Evolutionary conservation across 169 alveolate species (phyloP).

Genomic region (Eimeria sp.): DNA sequence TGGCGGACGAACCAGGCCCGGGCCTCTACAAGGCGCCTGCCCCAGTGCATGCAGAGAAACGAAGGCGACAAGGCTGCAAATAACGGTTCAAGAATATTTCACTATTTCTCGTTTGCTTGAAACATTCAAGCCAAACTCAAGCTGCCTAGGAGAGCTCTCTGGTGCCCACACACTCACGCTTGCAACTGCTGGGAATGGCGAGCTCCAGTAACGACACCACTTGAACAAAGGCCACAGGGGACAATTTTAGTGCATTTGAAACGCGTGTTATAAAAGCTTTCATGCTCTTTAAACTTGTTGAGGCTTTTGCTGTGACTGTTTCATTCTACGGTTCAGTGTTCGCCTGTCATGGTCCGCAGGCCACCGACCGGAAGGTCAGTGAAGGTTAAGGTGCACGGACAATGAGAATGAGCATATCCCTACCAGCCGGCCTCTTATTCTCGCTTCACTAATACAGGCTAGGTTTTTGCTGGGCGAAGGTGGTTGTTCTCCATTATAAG

Average conservation of each 20-base stretch:
- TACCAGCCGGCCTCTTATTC: neutral
- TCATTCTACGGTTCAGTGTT: neutral
- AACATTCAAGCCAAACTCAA: neutral
- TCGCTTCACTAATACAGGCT: neutral
- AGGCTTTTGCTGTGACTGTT: slow-evolving; percentile 2
- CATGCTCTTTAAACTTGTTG: neutral
- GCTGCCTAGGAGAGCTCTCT: neutral
- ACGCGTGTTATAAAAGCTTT: neutral
- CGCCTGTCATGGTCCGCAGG: neutral
- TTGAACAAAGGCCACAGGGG: neutral
- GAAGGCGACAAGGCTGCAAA: neutral
- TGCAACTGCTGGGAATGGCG: slow-evolving; percentile 12
- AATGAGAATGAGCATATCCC: neutral
- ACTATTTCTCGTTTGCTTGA: neutral
- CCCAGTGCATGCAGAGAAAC: slow-evolving; percentile 52
- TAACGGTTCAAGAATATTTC: neutral
- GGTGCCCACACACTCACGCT: neutral
- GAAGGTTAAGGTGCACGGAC: neutral
- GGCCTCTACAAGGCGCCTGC: slow-evolving; percentile 64
- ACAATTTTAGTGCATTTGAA: neutral
- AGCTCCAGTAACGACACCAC: slow-evolving; percentile 3
- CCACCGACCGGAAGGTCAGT: slow-evolving; percentile 44
- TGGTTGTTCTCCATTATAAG: neutral
- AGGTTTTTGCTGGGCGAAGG: neutral
- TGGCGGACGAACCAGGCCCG: slow-evolving; percentile 40